Evolutionary conservation across 768 basidiomycete species (phyloP).

Genomic region (Favolaschia claudopus): DNA sequence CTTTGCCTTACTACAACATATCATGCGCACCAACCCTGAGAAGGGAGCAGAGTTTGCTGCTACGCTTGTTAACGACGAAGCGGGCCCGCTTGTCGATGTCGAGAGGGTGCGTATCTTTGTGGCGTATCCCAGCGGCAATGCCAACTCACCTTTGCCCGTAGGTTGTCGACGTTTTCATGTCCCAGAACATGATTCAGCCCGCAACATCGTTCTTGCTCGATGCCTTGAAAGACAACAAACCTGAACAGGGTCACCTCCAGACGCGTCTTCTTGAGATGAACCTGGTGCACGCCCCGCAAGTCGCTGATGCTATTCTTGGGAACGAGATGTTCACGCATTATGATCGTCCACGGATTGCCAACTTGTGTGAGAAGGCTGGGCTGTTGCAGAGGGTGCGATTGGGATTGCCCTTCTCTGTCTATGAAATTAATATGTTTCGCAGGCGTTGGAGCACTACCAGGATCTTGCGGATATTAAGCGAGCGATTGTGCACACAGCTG

Average conservation of each 20-base stretch:
- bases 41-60: constrained; percentile 99
- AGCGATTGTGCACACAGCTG: constrained; percentile 90
- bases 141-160: constrained; percentile 36
- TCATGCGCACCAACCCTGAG: constrained; percentile 96
- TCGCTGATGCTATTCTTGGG: constrained; percentile 97
- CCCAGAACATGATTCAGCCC: constrained; percentile 99
- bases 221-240: constrained; percentile 97
- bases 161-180: constrained; percentile 99
- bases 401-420: not conserved
- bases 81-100: constrained; percentile 90
- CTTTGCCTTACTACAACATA: constrained; percentile 89
- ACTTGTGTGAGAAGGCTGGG: constrained; percentile 98
- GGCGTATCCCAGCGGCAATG: not conserved
- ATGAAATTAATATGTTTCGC: constrained; percentile 23
- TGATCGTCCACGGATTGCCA: constrained; percentile 95
- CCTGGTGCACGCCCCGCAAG: constrained; percentile 95
- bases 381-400: constrained; percentile 84
- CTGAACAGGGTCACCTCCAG: constrained; percentile 95
- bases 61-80: constrained; percentile 92
- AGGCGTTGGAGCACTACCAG: constrained; percentile 98
- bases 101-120: constrained; percentile 69
- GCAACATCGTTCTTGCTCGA: constrained; percentile 98
- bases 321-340: constrained; percentile 99
- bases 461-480: constrained; percentile 99
- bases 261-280: constrained; percentile 99